Base-by-base conservation (phyloP, 768 basidiomycete genomes). In the Leucosporidium creatinivorum region DNA sequence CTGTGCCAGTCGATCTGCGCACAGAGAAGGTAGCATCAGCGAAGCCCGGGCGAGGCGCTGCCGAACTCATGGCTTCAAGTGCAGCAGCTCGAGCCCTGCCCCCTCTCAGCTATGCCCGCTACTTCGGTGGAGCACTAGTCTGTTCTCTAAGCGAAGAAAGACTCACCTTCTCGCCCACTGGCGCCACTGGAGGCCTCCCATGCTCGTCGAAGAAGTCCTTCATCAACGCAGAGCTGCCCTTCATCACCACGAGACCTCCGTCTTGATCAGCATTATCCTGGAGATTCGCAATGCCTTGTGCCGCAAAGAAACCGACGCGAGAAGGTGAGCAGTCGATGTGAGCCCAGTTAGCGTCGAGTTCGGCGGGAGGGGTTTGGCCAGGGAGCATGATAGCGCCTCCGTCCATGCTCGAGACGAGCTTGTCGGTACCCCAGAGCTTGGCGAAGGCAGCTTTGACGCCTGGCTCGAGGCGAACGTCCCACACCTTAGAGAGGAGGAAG, bases 361-460 rank as follows among this genome's bases (percentile, higher is more conserved):
- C n/a, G 5, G 49, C 49, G 18, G 49, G 49, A 50, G n/a, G 49
- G 17, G 49, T n/a, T 19, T 50, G 19, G 18, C n/a, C 19, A 50
- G 49, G 49, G 19, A 75, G 60, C 71, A 74, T 75, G 61, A 73
- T 71, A 1, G 63, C 58, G 21, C 52, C 73, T 26, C 57, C 66
- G 51, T 72, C 75, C 61, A 74, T 74, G 1, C 75, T 76, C n/a
- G 69, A 60, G 58, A 77, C 67, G 51, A 77, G 69, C 51, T 76
- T 64, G 33, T 76, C 66, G 31, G 77, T 77, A 26, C 74, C 74
- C 74, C 75, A 77, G 18, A 76, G 48, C 57, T 69, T 74, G 25
- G 74, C 73, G 55, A 77, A 77, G 1, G 75, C 75, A 26, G 65
- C 70, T 26, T 67, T 63, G 33, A 77, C 63, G 21, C 73, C 77